A percentile compares a stretch with the other conserved stretches of the same genome.
phyloP scores from a whole-genome alignment of 2,329 filamentous ascomycete genomes.

The Colletotrichum sp. region DNA sequence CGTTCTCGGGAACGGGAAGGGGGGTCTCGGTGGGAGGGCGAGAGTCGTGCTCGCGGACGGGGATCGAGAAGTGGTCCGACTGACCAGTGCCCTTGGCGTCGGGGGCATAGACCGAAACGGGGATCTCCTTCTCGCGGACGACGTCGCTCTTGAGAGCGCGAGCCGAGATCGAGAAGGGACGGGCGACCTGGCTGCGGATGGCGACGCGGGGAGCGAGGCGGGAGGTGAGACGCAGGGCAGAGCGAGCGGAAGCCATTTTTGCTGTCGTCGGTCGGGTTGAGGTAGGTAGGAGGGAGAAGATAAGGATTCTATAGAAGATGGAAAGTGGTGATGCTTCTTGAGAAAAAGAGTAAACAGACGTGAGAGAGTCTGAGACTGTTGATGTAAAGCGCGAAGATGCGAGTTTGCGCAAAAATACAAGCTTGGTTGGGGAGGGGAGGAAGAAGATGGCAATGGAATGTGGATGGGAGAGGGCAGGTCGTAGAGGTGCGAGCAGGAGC shows the following conservation, averaged over 20 bases:
- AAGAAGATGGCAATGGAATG: not conserved
- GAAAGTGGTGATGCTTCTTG: not conserved
- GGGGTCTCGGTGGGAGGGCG: constrained; percentile 47
- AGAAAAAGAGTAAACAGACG: not conserved
- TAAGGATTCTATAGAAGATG: not conserved
- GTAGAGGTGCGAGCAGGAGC: not conserved
- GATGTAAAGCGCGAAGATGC: constrained; percentile 7
- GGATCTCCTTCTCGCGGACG: constrained; percentile 62
- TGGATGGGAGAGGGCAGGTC: not conserved
- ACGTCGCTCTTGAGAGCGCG: constrained; percentile 53
- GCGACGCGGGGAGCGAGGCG: constrained; percentile 32
- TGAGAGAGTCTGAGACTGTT: not conserved
- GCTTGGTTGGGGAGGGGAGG: not conserved
- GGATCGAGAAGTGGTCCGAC: constrained; percentile 60
- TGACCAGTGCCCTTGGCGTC: constrained; percentile 49
- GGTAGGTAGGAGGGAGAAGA: not conserved
- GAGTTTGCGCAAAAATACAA: not conserved
- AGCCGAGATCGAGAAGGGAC: constrained; percentile 41
- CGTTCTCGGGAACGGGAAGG: constrained; percentile 45
- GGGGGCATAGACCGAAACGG: constrained; percentile 58
- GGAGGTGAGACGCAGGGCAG: constrained; percentile 16
- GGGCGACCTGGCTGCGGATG: constrained; percentile 29
- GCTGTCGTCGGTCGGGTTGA: not conserved
- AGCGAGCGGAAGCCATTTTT: constrained; percentile 14
- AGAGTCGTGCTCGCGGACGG: constrained; percentile 46